Conservation (phyloP, 345 rosid species). For the Syzygium grande region DNA sequence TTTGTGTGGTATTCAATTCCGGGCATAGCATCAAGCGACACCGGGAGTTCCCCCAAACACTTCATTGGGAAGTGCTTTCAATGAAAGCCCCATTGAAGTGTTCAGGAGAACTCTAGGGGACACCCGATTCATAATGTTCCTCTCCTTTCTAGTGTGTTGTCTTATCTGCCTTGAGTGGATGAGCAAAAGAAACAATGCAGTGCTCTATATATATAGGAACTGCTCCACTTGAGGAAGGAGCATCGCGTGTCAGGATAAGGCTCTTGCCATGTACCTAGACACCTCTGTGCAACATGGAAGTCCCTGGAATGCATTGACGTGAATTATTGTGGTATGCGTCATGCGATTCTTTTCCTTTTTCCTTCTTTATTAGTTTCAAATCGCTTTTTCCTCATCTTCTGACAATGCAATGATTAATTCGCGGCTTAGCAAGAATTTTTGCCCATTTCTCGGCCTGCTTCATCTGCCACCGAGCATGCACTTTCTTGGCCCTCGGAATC, state of each 20-base stretch:
- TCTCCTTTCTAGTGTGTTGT: not conserved
- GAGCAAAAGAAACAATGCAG: not conserved
- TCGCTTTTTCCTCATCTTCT: not conserved
- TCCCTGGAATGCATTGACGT: not conserved
- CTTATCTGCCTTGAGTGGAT: not conserved
- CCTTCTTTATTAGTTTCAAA: not conserved
- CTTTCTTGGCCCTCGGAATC: not conserved
- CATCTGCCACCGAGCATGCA: not conserved
- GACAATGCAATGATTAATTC: not conserved
- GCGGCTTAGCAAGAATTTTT: not conserved
- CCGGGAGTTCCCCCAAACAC: conserved; percentile 23
- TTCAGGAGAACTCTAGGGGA: conserved; percentile 12
- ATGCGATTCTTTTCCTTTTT: not conserved
- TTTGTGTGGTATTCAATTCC: not conserved
- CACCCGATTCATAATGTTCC: not conserved
- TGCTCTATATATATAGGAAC: not conserved
- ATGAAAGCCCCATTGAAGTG: conserved; percentile 7
- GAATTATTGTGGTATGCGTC: not conserved
- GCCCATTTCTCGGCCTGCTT: not conserved
- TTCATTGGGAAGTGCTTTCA: conserved; percentile 1
- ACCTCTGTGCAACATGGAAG: not conserved
- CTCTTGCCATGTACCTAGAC: not conserved
- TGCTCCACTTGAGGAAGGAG: not conserved
- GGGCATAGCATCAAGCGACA: not conserved
- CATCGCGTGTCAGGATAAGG: not conserved